Evolutionary conservation across 306 rosid genomes (phyloP), one percentile per base, ranked within the genome.

Genomic region (Albizia julibrissin): DNA sequence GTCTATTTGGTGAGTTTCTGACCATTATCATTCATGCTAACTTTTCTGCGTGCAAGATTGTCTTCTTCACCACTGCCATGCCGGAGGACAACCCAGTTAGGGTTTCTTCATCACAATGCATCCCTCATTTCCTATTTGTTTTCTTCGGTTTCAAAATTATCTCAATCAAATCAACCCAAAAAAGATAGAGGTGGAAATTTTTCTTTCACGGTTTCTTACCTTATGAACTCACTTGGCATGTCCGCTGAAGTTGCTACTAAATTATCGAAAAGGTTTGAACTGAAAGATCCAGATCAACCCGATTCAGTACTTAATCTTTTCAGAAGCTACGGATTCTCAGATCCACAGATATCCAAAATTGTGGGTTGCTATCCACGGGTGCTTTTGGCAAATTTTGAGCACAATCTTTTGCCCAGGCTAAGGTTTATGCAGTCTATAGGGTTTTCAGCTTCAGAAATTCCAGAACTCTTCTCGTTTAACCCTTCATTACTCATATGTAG

Each of bases 401-500:
- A 76, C 10, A 83, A 75, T 76, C 85, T 88, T 54, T 72, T 81
- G 71, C 93, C 91, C 54, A 88, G 85, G 72, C 75, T 86, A 50
- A 71, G 78, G 69, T 88, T 83, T 72, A 74, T 86, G 3, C 43
- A 39, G 4, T 39, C 43, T 26, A 72, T 83, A 24, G 91, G 90
- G 29, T 8, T 81, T 76, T 85, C 87, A 42, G 13, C 69, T 52
- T 16, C 68, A 8, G 75, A 42, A 29, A 29, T 29, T 29, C 31
- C 31, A 29, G 31, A 29, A 62, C 16, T 83, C 39, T 5, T 90
- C 29, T 1, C 24, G 61, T 3, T 0, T 0, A 33, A 18, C 33
- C 68, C 85, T 2, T 0, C 0, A 3, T 8, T 86, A 12, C 15
- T 88, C 6, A 0, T 0, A 2, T 44, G 3, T 10, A 83, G 91